These are phyloP conservation scores for Fusarium veterinarium DNA, from an alignment of 2,329 filamentous ascomycete genomes.

Conservation along the genomic window DNA sequence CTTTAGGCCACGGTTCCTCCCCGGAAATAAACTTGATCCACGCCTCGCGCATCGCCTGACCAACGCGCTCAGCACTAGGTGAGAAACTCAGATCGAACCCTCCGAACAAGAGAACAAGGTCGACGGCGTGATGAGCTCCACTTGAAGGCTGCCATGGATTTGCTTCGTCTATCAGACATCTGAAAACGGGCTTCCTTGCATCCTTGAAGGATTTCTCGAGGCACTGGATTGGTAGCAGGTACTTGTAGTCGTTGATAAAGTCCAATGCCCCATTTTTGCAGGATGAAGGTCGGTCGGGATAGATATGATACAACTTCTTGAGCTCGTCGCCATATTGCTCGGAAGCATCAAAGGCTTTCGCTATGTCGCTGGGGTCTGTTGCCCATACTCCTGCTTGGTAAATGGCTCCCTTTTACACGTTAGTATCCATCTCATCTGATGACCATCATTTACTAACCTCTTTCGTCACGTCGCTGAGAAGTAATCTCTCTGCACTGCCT, in stretches of 20 bases:
- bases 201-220: neutral
- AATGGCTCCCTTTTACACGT: neutral
- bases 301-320: conserved; percentile 55
- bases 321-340: conserved; percentile 46
- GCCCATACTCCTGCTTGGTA: conserved; percentile 2
- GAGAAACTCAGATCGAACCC: conserved; percentile 52
- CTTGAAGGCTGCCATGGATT: conserved; percentile 61
- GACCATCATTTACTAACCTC: neutral
- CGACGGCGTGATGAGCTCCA: conserved; percentile 60
- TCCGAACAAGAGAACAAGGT: conserved; percentile 58
- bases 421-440: neutral
- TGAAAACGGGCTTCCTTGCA: conserved; percentile 50
- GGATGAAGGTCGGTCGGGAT: conserved; percentile 52
- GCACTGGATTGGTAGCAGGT: conserved; percentile 41
- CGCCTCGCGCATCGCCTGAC: conserved; percentile 51
- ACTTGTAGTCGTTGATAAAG: conserved; percentile 50
- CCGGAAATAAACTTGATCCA: conserved; percentile 55
- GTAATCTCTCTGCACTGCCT: neutral
- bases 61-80: conserved; percentile 48
- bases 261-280: conserved; percentile 55
- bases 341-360: neutral
- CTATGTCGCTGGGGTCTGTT: accelerated
- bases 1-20: conserved; percentile 49
- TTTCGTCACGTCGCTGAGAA: conserved; percentile 6
- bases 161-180: conserved; percentile 56